A percentile compares a stretch with the other conserved stretches of the same genome.
Conservation (phyloP, 306 rosid species). For the Fagus sylvatica region DNA sequence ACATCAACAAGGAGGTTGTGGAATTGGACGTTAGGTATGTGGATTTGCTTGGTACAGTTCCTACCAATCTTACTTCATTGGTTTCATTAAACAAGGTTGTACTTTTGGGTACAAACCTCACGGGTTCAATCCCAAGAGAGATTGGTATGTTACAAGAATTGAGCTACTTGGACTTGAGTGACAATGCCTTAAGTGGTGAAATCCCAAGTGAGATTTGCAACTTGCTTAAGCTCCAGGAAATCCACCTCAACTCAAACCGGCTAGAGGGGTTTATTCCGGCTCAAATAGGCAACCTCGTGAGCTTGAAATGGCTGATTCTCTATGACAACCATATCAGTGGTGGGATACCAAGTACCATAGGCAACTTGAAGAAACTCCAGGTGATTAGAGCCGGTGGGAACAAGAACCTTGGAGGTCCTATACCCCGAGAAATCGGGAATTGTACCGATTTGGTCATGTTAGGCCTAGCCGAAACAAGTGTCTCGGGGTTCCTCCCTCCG, state of each 20-base stretch:
- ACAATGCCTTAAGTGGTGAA: constrained; percentile 72
- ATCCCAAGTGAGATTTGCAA: constrained; percentile 56
- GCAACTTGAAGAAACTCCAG: constrained; percentile 53
- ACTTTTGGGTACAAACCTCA: constrained; percentile 72
- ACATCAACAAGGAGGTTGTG: constrained; percentile 47
- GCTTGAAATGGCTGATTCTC: constrained; percentile 45
- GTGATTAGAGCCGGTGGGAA: constrained; percentile 86
- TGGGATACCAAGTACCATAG: constrained; percentile 59
- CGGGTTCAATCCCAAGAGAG: constrained; percentile 76
- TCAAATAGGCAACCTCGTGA: constrained; percentile 64
- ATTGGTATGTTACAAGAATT: constrained; percentile 46
- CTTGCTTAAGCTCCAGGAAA: constrained; percentile 56
- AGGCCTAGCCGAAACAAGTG: constrained; percentile 86
- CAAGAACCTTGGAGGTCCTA: constrained; percentile 68
- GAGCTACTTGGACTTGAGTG: constrained; percentile 61
- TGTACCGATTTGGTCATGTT: constrained; percentile 61
- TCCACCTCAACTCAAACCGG: constrained; percentile 62
- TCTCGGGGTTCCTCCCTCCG: constrained; percentile 71
- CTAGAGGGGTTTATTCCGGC: constrained; percentile 68
- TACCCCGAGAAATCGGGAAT: constrained; percentile 76
- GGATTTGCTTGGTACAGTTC: constrained; percentile 70
- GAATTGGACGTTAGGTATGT: constrained; percentile 58
- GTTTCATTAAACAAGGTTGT: constrained; percentile 51
- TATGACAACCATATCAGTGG: constrained; percentile 76
- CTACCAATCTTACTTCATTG: constrained; percentile 62